These are phyloP conservation scores for Xylaria intraflava DNA, from an alignment of 495 filamentous ascomycete species.

Conservation along the genomic window DNA sequence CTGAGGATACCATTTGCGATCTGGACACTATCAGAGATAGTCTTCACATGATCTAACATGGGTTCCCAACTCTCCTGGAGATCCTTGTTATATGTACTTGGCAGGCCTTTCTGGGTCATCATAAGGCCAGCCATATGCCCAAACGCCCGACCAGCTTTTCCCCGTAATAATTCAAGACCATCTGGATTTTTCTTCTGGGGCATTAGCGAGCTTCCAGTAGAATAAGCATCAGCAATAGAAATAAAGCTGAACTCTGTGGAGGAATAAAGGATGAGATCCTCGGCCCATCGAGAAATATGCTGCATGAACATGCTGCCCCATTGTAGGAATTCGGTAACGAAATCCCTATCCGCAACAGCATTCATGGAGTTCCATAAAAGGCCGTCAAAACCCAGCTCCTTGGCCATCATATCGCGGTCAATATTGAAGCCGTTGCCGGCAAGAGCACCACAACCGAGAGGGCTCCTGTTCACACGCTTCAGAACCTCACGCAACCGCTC, in stretches of 20 bases:
- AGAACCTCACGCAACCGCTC: conserved; percentile 71
- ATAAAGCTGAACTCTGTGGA: conserved; percentile 79
- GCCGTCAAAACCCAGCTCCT: conserved; percentile 84
- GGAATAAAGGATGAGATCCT: conserved; percentile 87
- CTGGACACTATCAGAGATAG: conserved; percentile 72
- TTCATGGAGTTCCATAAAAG: conserved; percentile 73
- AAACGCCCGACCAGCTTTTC: conserved; percentile 78
- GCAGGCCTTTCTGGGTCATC: conserved; percentile 79
- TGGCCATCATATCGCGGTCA: conserved; percentile 77
- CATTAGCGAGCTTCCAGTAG: conserved; percentile 79
- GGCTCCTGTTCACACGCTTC: conserved; percentile 67
- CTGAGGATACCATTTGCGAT: conserved; percentile 43
- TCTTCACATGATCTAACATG: conserved; percentile 81
- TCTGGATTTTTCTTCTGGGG: conserved; percentile 83
- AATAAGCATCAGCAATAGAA: conserved; percentile 75
- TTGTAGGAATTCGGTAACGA: conserved; percentile 84
- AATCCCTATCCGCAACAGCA: conserved; percentile 76
- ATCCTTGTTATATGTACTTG: conserved; percentile 93
- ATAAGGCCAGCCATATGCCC: conserved; percentile 87
- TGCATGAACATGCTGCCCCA: conserved; percentile 80
- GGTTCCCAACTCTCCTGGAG: conserved; percentile 86
- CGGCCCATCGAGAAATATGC: conserved; percentile 78
- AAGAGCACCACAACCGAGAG: conserved; percentile 78
- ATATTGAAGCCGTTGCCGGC: conserved; percentile 88
- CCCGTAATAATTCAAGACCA: conserved; percentile 77